Evolutionary conservation across 768 basidiomycete species (phyloP), one percentile per base, ranked within the genome.

Genomic region (Xanthoconium stramineum): DNA sequence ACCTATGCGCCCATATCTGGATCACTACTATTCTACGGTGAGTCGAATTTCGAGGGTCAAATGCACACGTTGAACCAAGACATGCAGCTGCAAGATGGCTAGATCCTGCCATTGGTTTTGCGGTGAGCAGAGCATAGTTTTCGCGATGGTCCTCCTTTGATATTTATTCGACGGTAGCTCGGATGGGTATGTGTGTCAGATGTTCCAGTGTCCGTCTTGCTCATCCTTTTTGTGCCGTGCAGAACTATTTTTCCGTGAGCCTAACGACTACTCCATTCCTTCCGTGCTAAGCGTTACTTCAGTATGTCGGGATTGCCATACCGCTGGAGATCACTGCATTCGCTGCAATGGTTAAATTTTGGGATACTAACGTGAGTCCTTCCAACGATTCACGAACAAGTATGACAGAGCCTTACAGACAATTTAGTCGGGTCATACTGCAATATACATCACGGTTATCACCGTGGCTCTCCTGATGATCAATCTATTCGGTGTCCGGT

Each of bases 261-360:
- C 17, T 38, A n/a, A 17, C 14, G 17, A 1, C n/a, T 3, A 1
- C 11, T 48, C 32, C 14, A 15, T 53, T 29, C 13, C 13, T 12
- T 50, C 8, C 11, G 5, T 28, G 10, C 52, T 54, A 9, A 60
- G 5, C 13, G 14, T 5, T 47, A 28, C 3, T 29, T 19, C 5
- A 67, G 65, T 60, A 46, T 53, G n/a, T 49, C 39, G 62, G 54
- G n/a, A 78, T 77, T 58, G 75, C 78, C 6, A 63, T 80, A 15
- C 78, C 79, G 3, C 75, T 79, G 20, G 81, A 83, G 62, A 74
- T 83, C 39, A 77, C 77, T 20, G 82, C 82, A 2, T 75, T 78
- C 9, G 68, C 78, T 19, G 69, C 80, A 19, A 63, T 84, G 51
- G 73, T 83, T 47, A 66, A 72, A 33, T 83, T 78, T 68, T 84